phyloP scores from a whole-genome alignment of 2,329 filamentous ascomycete species.

The Trichoderma sp. region DNA sequence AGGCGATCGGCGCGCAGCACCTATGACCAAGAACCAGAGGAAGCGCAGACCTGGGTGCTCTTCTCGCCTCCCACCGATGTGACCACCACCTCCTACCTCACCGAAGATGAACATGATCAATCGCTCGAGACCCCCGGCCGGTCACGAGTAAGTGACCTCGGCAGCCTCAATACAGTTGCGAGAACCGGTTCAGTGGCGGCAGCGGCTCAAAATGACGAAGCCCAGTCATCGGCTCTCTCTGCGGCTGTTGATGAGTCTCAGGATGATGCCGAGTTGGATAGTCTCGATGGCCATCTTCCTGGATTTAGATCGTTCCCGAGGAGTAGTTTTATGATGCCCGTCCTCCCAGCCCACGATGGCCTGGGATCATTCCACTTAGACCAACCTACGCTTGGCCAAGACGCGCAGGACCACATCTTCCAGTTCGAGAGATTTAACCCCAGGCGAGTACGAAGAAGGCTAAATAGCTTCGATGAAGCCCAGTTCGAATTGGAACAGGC shows the following conservation, averaged over 20 bases:
- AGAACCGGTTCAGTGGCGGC: slow-evolving; percentile 47
- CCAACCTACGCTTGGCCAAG: slow-evolving; percentile 49
- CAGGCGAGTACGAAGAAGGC: slow-evolving; percentile 55
- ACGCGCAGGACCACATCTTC: slow-evolving; percentile 81
- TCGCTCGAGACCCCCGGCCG: slow-evolving; percentile 64
- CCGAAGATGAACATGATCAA: slow-evolving; percentile 63
- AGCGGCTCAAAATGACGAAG: slow-evolving; percentile 42
- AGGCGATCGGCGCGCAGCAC: slow-evolving; percentile 28
- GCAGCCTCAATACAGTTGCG: slow-evolving; percentile 69
- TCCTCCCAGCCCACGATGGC: slow-evolving; percentile 91
- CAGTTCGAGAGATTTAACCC: slow-evolving; percentile 86
- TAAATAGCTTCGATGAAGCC: slow-evolving; percentile 53
- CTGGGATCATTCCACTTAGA: slow-evolving; percentile 78
- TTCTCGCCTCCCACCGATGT: slow-evolving; percentile 74
- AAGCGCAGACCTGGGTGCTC: slow-evolving; percentile 92
- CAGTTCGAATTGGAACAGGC: slow-evolving; percentile 54
- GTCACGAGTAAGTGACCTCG: slow-evolving; percentile 76
- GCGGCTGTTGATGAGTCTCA: slow-evolving; percentile 38
- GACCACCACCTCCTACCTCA: slow-evolving; percentile 65
- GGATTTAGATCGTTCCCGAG: slow-evolving; percentile 70
- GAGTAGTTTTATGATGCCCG: slow-evolving; percentile 54
- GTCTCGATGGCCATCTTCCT: slow-evolving; percentile 85
- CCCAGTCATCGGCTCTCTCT: slow-evolving; percentile 40
- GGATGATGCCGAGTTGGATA: slow-evolving; percentile 82
- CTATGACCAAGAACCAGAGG: slow-evolving; percentile 50